Evolutionary conservation across 73 alveolate species (phyloP).

Genomic region (Paraurostyla sp.): DNA sequence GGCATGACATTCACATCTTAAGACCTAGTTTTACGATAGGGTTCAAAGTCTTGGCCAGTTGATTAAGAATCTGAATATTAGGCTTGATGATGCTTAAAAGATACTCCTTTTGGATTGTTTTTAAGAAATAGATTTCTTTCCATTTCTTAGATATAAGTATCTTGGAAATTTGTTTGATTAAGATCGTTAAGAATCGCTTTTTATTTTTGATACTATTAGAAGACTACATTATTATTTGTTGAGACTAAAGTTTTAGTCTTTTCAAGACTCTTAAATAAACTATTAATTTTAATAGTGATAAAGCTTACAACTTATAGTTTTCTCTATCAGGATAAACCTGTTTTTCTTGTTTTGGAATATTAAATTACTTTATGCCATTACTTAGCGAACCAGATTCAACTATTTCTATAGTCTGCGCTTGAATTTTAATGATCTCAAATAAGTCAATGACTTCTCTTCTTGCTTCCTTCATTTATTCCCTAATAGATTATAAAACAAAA

Average conservation of each 20-base stretch:
- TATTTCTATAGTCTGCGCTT: neutral
- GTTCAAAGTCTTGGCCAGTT: slow-evolving; percentile 25
- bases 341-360: slow-evolving; percentile 47
- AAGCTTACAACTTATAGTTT: neutral
- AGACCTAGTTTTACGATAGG: neutral
- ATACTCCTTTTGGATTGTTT: neutral
- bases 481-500: neutral
- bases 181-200: neutral
- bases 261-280: slow-evolving; percentile 32
- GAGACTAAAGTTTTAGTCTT: slow-evolving; percentile 11
- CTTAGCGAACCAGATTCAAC: slow-evolving; percentile 8
- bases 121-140: neutral
- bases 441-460: neutral
- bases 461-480: slow-evolving; percentile 30
- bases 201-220: neutral
- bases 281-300: neutral
- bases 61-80: neutral
- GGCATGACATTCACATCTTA: slow-evolving; percentile 28
- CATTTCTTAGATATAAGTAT: neutral
- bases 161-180: neutral
- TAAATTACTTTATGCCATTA: slow-evolving; percentile 34
- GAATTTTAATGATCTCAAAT: neutral
- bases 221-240: neutral
- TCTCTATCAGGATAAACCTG: slow-evolving; percentile 20
- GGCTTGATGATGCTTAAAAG: neutral